These are phyloP conservation scores for Candida morakotiae DNA, from an alignment of 805 yeast genomes.

Conservation along the genomic window DNA sequence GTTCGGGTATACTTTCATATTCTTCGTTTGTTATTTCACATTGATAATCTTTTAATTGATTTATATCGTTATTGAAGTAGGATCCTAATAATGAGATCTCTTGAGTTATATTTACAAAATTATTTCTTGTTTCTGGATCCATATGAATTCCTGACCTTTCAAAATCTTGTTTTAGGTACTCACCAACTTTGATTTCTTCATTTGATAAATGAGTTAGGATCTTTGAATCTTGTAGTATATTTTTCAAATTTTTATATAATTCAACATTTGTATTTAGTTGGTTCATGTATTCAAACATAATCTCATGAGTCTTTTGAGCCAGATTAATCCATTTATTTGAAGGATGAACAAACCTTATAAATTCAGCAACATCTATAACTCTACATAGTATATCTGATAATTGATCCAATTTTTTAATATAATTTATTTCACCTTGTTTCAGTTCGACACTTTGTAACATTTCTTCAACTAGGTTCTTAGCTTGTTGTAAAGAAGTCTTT, in stretches of 20 bases:
- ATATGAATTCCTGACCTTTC: slow-evolving; percentile 86
- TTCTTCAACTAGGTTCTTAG: slow-evolving; percentile 56
- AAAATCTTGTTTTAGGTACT: slow-evolving; percentile 76
- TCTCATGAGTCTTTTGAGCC: slow-evolving; percentile 84
- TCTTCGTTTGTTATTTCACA: slow-evolving; percentile 29
- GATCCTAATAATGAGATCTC: slow-evolving; percentile 80
- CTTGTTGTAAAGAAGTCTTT: slow-evolving; percentile 56
- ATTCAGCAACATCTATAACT: slow-evolving; percentile 91
- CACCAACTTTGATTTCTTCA: slow-evolving; percentile 84
- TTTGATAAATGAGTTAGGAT: slow-evolving; percentile 38
- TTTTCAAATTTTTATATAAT: slow-evolving; percentile 55
- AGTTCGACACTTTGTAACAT: slow-evolving; percentile 44
- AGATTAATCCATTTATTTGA: slow-evolving; percentile 62
- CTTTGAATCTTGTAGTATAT: slow-evolving; percentile 44
- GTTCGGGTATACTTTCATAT: slow-evolving; percentile 22
- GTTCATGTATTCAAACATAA: slow-evolving; percentile 92
- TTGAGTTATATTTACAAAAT: slow-evolving; percentile 76
- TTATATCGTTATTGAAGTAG: slow-evolving; percentile 56
- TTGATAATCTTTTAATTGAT: slow-evolving; percentile 30
- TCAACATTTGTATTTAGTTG: slow-evolving; percentile 79
- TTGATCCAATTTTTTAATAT: slow-evolving; percentile 69
- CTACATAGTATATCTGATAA: slow-evolving; percentile 85
- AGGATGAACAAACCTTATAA: slow-evolving; percentile 86
- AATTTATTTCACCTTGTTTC: slow-evolving; percentile 41
- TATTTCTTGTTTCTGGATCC: slow-evolving; percentile 57